Evolutionary conservation across 257 asterid genomes (phyloP).

Genomic region (Leptodermis oblonga): DNA sequence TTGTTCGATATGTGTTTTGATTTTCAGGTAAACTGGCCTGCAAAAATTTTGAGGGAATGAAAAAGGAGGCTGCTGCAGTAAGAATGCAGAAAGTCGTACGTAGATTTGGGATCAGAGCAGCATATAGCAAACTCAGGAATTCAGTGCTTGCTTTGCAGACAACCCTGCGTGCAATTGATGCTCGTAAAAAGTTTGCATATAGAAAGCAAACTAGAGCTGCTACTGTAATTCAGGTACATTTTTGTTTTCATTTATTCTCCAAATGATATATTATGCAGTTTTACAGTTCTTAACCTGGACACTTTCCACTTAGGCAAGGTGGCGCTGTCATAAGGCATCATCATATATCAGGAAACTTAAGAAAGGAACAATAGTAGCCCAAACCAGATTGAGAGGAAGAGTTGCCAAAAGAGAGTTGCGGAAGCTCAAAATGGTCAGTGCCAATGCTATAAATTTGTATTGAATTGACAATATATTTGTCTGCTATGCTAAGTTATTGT

Average conservation of each 20-base stretch:
- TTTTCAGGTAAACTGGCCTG: constrained; percentile 72
- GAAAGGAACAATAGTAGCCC: constrained; percentile 65
- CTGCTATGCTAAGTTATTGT: background rate
- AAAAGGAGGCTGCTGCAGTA: constrained; percentile 77
- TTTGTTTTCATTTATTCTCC: constrained; percentile 10
- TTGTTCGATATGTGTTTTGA: constrained; percentile 15
- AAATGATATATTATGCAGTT: constrained; percentile 18
- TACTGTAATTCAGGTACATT: constrained; percentile 64
- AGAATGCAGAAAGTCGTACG: constrained; percentile 62
- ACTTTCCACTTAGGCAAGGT: constrained; percentile 53
- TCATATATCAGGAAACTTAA: constrained; percentile 57
- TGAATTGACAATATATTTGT: constrained; percentile 5
- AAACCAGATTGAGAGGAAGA: constrained; percentile 86
- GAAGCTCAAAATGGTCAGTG: constrained; percentile 80
- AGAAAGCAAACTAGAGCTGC: constrained; percentile 80
- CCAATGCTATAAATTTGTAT: constrained; percentile 18
- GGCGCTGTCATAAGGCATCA: constrained; percentile 74
- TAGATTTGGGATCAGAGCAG: constrained; percentile 53
- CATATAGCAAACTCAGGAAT: constrained; percentile 42
- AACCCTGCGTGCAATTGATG: constrained; percentile 70
- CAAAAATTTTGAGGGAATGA: constrained; percentile 46
- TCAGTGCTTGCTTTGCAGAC: constrained; percentile 76
- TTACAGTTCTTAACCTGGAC: constrained; percentile 21
- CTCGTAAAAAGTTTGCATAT: constrained; percentile 48
- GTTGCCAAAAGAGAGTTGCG: constrained; percentile 69